These are phyloP conservation scores for Ormosia semicastrata DNA, from an alignment of 306 rosid genomes.

Conservation along the genomic window DNA sequence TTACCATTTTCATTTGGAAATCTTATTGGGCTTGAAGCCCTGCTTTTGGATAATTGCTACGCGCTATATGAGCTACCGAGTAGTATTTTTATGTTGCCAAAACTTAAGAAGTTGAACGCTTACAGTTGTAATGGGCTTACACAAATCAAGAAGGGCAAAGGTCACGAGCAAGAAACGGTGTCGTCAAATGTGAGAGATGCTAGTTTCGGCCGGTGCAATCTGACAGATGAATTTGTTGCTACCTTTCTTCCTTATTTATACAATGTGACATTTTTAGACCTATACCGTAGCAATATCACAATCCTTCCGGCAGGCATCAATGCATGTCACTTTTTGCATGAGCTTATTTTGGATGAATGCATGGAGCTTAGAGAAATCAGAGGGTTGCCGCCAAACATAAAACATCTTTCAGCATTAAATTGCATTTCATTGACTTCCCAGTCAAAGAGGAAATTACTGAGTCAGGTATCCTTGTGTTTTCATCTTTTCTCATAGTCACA, in stretches of 20 bases:
- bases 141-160: not conserved
- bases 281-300: not conserved
- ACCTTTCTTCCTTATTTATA: not conserved
- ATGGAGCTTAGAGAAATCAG: too few species aligned
- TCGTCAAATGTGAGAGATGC: not conserved
- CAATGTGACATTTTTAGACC: not conserved
- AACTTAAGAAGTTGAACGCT: not conserved
- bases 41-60: not conserved
- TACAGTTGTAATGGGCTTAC: not conserved
- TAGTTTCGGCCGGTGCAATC: not conserved
- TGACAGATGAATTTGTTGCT: not conserved
- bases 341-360: too few species aligned
- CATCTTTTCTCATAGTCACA: not conserved
- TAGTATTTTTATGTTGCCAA: not conserved
- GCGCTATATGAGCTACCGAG: not conserved
- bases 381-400: too few species aligned
- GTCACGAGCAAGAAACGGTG: not conserved
- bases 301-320: not conserved
- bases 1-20: slow-evolving; percentile 11
- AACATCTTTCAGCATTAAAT: too few species aligned
- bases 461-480: not conserved
- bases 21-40: not conserved
- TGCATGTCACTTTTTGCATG: too few species aligned
- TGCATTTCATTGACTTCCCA: too few species aligned
- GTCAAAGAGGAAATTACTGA: too few species aligned